These are phyloP conservation scores for Leccinellum albellum DNA, from an alignment of 768 basidiomycete genomes.

Conservation along the genomic window DNA sequence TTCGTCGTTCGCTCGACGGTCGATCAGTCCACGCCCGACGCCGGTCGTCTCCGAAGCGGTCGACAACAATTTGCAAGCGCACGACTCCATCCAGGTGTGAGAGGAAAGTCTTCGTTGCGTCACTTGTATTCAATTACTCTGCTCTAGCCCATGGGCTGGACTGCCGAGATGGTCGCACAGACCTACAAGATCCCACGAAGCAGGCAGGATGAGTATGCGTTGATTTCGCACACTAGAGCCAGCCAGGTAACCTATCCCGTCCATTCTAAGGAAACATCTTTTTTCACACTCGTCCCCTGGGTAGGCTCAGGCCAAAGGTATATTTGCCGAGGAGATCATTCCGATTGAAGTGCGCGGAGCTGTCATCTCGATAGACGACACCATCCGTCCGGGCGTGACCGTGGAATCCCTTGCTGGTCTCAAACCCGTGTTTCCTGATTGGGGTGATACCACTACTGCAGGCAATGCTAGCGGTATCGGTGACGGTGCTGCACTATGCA, in stretches of 20 bases:
- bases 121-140: neutral
- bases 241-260: slow-evolving; percentile 41
- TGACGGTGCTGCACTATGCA: slow-evolving; percentile 85
- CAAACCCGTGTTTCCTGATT: slow-evolving; percentile 84
- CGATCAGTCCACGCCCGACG: slow-evolving; percentile 63
- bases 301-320: slow-evolving; percentile 63
- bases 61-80: slow-evolving; percentile 55
- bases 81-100: slow-evolving; percentile 66
- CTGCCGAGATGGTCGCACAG: slow-evolving; percentile 86
- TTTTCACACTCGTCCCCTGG: neutral
- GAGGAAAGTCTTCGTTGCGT: neutral
- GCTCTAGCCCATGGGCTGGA: slow-evolving; percentile 89
- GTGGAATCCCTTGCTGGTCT: slow-evolving; percentile 69
- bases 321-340: slow-evolving; percentile 86
- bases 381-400: slow-evolving; percentile 82
- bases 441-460: slow-evolving; percentile 74
- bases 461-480: slow-evolving; percentile 88
- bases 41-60: slow-evolving; percentile 62
- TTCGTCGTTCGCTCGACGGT: neutral
- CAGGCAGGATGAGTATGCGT: slow-evolving; percentile 87
- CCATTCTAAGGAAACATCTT: neutral
- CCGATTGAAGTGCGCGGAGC: slow-evolving; percentile 74
- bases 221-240: slow-evolving; percentile 83
- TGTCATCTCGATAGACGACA: slow-evolving; percentile 74
- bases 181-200: slow-evolving; percentile 72